phyloP scores from a whole-genome alignment of 257 asterid species.

The Solanum etuberosum region DNA sequence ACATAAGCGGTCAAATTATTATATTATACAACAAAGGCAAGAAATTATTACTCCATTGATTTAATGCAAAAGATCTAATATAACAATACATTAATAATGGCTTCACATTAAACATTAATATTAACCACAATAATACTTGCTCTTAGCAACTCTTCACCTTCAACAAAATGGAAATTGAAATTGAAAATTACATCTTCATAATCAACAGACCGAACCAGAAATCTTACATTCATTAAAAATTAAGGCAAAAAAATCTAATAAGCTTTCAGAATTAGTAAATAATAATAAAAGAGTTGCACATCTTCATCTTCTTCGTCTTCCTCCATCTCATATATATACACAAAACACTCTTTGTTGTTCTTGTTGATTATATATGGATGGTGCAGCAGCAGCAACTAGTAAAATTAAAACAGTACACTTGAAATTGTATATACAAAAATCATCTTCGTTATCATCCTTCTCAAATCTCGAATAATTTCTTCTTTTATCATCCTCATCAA shows the following conservation, averaged over 20 bases:
- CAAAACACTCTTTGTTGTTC: too few species aligned
- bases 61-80: not conserved
- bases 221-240: not conserved
- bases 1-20: not conserved
- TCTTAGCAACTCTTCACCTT: not conserved
- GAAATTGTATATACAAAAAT: slow-evolving; percentile 19
- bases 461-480: not conserved
- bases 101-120: not conserved
- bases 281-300: slow-evolving; percentile 6
- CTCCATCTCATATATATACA: slow-evolving; percentile 12
- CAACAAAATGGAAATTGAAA: not conserved
- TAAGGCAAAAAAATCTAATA: not conserved
- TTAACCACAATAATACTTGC: not conserved
- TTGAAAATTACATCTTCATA: not conserved
- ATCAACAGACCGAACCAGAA: not conserved
- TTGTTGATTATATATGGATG: slow-evolving; percentile 7
- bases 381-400: not conserved
- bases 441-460: not conserved
- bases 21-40: too few species aligned
- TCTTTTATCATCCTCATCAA: not conserved
- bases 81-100: not conserved
- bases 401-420: not conserved
- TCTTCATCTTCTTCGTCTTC: not conserved
- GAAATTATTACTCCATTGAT: not conserved
- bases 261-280: not conserved